phyloP scores from a whole-genome alignment of 2,329 filamentous ascomycete species.

The Amauroascus niger region DNA sequence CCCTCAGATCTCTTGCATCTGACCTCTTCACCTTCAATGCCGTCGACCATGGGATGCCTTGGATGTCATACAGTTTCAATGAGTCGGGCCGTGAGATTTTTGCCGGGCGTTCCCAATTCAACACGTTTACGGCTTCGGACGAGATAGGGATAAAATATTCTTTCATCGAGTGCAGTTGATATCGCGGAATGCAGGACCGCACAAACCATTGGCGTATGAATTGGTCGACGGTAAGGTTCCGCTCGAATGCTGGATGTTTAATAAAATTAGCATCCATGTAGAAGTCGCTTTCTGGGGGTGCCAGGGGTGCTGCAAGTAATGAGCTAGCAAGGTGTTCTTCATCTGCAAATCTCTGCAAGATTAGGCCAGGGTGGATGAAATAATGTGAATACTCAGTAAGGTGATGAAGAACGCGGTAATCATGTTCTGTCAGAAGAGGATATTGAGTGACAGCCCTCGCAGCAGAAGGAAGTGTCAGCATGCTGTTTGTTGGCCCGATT shows the following conservation, averaged over 20 bases:
- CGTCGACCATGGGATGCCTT: slow-evolving; percentile 36
- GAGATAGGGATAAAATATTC: slow-evolving; percentile 18
- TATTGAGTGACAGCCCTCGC: background rate
- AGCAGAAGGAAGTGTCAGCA: background rate
- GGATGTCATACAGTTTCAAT: slow-evolving; percentile 30
- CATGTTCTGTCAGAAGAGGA: slow-evolving; percentile 9
- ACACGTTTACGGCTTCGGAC: slow-evolving; percentile 26
- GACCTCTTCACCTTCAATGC: slow-evolving; percentile 29
- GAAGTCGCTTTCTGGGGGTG: slow-evolving; percentile 11
- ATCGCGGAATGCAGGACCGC: slow-evolving; percentile 20
- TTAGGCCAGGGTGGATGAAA: slow-evolving; percentile 9
- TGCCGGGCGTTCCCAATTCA: slow-evolving; percentile 29
- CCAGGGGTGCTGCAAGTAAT: slow-evolving; percentile 13
- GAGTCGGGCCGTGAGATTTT: slow-evolving; percentile 27
- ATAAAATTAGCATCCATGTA: slow-evolving; percentile 16
- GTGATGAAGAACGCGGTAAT: slow-evolving; percentile 12
- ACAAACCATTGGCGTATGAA: slow-evolving; percentile 35
- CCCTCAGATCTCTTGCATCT: slow-evolving; percentile 32
- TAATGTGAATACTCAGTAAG: slow-evolving; percentile 12
- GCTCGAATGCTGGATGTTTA: slow-evolving; percentile 28
- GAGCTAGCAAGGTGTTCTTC: slow-evolving; percentile 8
- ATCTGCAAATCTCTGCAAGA: slow-evolving; percentile 10
- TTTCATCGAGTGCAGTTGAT: slow-evolving; percentile 10
- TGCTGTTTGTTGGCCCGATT: background rate
- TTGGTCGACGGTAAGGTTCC: slow-evolving; percentile 36